Conservation (phyloP, 2,329 filamentous ascomycete species). For the Pseudogymnoascus sp. region DNA sequence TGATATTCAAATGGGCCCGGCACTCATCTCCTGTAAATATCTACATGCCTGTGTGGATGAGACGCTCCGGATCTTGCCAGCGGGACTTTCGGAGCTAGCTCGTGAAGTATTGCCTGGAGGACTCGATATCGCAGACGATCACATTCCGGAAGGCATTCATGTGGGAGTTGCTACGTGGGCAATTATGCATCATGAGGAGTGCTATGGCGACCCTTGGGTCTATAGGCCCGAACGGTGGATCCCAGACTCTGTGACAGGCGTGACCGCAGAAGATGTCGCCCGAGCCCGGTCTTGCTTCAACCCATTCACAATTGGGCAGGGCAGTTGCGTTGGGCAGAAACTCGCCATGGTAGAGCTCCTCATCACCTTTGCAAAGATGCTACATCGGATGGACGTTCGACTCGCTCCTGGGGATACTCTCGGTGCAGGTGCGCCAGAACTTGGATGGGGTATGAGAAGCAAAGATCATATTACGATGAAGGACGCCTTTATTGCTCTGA, state of each 20-base stretch:
- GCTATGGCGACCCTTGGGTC: not conserved
- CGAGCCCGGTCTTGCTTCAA: constrained; percentile 4
- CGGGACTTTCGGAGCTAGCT: not conserved
- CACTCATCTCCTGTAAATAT: constrained; percentile 16
- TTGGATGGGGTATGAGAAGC: not conserved
- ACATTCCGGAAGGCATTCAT: not conserved
- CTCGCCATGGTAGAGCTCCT: constrained; percentile 13
- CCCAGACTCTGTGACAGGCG: constrained; percentile 8
- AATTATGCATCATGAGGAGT: not conserved
- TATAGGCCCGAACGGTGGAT: constrained; percentile 17
- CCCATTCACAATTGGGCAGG: constrained; percentile 13
- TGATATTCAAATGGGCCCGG: constrained; percentile 22
- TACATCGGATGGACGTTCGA: constrained; percentile 12
- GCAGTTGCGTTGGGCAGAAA: constrained; percentile 13
- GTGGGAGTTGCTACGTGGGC: not conserved
- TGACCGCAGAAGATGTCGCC: constrained; percentile 13
- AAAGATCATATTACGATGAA: not conserved
- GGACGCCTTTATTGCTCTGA: not conserved
- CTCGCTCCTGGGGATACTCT: not conserved
- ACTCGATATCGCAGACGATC: not conserved
- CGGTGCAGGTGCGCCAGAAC: not conserved
- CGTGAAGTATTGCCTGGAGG: not conserved
- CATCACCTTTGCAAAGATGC: constrained; percentile 2
- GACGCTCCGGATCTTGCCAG: constrained; percentile 35
- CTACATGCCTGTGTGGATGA: constrained; percentile 38